phyloP scores from a whole-genome alignment of 768 basidiomycete species.

The Trametes maxima region DNA sequence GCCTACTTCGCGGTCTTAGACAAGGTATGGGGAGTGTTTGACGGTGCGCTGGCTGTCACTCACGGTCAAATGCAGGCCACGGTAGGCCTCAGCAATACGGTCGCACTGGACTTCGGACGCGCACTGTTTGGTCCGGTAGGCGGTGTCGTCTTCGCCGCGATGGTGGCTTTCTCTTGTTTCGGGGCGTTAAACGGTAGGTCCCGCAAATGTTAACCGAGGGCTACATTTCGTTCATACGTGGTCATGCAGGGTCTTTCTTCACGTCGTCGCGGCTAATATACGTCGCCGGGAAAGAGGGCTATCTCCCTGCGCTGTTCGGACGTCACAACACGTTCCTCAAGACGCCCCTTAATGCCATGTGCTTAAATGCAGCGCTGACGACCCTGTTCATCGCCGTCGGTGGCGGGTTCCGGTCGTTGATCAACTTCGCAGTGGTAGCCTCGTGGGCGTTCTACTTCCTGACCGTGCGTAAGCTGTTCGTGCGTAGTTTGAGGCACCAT shows the following conservation, averaged over 20 bases:
- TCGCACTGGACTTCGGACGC: slow-evolving; percentile 91
- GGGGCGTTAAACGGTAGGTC: slow-evolving; percentile 86
- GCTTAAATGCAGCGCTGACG: slow-evolving; percentile 76
- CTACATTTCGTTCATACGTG: not conserved
- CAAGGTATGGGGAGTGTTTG: slow-evolving; percentile 47
- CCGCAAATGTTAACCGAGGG: too few species aligned
- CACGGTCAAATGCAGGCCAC: slow-evolving; percentile 42
- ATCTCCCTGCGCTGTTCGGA: slow-evolving; percentile 84
- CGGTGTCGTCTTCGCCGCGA: slow-evolving; percentile 81
- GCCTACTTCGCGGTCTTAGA: slow-evolving; percentile 95
- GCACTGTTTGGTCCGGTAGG: slow-evolving; percentile 86
- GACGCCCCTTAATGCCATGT: slow-evolving; percentile 88
- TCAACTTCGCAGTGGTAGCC: slow-evolving; percentile 88
- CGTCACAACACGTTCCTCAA: slow-evolving; percentile 69
- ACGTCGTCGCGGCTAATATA: slow-evolving; percentile 86
- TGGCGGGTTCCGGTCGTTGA: slow-evolving; percentile 84
- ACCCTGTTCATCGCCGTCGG: slow-evolving; percentile 81
- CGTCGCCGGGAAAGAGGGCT: slow-evolving; percentile 86
- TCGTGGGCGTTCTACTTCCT: slow-evolving; percentile 89
- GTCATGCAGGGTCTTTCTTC: slow-evolving; percentile 59
- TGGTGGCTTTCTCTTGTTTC: slow-evolving; percentile 95
- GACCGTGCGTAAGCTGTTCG: slow-evolving; percentile 51
- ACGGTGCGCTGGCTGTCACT: not conserved
- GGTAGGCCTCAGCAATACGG: slow-evolving; percentile 81
- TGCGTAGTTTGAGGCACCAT: not conserved